A percentile compares a stretch with the other conserved stretches of the same genome.
Conservation (phyloP, 2,329 filamentous ascomycete genomes). For the Aspergillus viridinutans region DNA sequence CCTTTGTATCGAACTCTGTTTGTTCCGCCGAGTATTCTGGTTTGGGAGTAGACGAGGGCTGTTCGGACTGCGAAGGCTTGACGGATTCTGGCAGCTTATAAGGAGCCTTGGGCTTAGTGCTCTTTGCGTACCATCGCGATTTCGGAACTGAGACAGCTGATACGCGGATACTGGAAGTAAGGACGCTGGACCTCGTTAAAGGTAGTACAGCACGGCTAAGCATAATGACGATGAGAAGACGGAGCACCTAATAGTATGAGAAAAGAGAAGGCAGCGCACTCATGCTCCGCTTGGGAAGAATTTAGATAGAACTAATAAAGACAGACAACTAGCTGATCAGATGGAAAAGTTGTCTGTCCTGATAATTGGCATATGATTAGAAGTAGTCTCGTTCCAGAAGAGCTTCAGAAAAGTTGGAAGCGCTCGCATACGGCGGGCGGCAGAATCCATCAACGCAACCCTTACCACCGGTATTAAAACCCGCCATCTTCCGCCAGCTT, state of each 20-base stretch:
- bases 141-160: conserved; percentile 30
- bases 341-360: neutral
- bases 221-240: conserved; percentile 30
- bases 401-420: conserved; percentile 29
- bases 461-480: conserved; percentile 12
- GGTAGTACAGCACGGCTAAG: conserved; percentile 44
- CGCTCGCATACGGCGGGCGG: conserved; percentile 19
- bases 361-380: conserved; percentile 3
- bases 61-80: conserved; percentile 24
- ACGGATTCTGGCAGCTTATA: conserved; percentile 33
- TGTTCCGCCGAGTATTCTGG: conserved; percentile 33
- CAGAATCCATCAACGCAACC: conserved; percentile 22
- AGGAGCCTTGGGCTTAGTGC: conserved; percentile 29
- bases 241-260: conserved; percentile 11
- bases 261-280: conserved; percentile 11
- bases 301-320: neutral
- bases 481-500: conserved; percentile 13
- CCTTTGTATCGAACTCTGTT: conserved; percentile 35
- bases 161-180: conserved; percentile 32
- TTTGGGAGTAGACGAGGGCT: conserved; percentile 21
- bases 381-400: conserved; percentile 9
- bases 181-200: conserved; percentile 40
- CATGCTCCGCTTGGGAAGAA: conserved; percentile 14
- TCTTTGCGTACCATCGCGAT: conserved; percentile 39
- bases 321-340: neutral